Percentiles rank a stretch among this genome's conserved stretches.
phyloP scores from a whole-genome alignment of 345 rosid genomes.

The Excoecaria cochinchinensis region DNA sequence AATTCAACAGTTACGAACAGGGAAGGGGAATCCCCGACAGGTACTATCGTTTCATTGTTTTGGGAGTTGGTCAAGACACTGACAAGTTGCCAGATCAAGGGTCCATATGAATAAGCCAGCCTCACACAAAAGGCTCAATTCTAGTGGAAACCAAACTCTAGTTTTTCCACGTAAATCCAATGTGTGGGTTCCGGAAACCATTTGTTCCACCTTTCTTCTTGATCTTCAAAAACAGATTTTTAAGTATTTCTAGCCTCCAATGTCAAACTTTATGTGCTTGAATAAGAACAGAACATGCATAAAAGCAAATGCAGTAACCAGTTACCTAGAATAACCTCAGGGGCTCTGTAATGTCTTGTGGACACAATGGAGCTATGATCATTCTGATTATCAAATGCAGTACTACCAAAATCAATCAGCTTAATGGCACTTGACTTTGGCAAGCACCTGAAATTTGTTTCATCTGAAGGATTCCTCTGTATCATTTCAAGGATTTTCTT shows the following conservation, averaged over 20 bases:
- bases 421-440: slow-evolving; percentile 36
- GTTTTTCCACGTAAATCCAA: background rate
- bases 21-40: background rate
- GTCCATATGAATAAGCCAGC: background rate
- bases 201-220: background rate
- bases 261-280: slow-evolving; percentile 9
- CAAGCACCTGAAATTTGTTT: slow-evolving; percentile 28
- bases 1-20: too few species aligned
- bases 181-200: background rate
- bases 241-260: background rate
- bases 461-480: slow-evolving; percentile 29
- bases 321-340: slow-evolving; percentile 33
- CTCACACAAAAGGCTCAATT: background rate
- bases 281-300: slow-evolving; percentile 5
- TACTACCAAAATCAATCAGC: slow-evolving; percentile 37
- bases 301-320: slow-evolving; percentile 22
- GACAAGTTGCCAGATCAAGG: background rate
- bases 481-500: slow-evolving; percentile 20
- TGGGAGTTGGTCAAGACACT: background rate
- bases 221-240: background rate
- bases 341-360: slow-evolving; percentile 36
- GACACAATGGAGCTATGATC: slow-evolving; percentile 31
- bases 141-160: background rate
- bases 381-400: slow-evolving; percentile 23
- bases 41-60: background rate